Evolutionary conservation across 2,329 filamentous ascomycete genomes (phyloP).

Genomic region (Epichloe amarillans): DNA sequence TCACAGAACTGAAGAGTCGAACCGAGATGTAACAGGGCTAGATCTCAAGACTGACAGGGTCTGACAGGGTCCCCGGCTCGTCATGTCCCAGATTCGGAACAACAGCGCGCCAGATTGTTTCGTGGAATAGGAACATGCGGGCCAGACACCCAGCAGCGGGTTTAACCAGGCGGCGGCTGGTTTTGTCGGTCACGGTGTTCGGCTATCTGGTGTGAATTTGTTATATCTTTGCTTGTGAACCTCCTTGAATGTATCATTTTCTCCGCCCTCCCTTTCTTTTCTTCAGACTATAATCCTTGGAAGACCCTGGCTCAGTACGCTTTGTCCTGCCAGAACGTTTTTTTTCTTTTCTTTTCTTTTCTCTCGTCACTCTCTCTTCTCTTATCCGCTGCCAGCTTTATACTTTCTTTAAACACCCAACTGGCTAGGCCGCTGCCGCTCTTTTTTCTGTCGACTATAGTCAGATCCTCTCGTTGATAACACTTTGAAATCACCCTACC

Average conservation of each 20-base stretch:
- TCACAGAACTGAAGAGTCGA: conserved; percentile 9
- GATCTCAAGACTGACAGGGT: conserved; percentile 12
- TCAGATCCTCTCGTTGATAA: not conserved
- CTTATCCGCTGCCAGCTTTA: conserved; percentile 17
- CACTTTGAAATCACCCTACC: not conserved
- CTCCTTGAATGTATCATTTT: not conserved
- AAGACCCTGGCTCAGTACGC: conserved; percentile 6
- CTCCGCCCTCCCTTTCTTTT: conserved; percentile 4
- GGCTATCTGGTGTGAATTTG: not conserved
- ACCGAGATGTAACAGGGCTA: conserved; percentile 15
- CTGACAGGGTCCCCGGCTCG: conserved; percentile 7
- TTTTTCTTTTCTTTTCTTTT: conserved; percentile 6
- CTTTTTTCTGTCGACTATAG: conserved; percentile 27
- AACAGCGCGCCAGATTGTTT: conserved; percentile 9
- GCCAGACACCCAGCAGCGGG: not conserved
- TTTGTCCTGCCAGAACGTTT: conserved; percentile 16
- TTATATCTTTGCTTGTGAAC: conserved; percentile 8
- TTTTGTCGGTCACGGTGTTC: not conserved
- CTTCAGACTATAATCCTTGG: conserved; percentile 2
- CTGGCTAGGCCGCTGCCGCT: conserved; percentile 45
- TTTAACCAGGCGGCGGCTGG: not conserved
- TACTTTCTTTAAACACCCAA: conserved; percentile 30
- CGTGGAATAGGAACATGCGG: conserved; percentile 7
- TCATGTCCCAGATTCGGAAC: conserved; percentile 10
- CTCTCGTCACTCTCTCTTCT: conserved; percentile 9